A percentile compares a stretch with the other conserved stretches of the same genome.
Conservation (phyloP, 768 basidiomycete genomes). For the Stropharia rugosoannulata region DNA sequence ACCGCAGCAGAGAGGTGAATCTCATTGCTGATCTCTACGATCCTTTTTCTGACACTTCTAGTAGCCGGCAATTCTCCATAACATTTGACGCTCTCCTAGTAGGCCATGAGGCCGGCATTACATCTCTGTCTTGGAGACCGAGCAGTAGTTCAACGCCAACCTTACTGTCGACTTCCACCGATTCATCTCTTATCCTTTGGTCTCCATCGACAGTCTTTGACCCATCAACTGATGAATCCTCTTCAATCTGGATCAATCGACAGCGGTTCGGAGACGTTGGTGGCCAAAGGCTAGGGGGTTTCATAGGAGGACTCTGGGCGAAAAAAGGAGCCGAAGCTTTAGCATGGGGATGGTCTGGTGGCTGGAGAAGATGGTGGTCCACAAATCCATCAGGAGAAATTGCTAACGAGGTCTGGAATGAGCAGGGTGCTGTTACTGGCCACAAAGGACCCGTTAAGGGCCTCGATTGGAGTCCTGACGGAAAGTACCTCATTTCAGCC, state of each 20-base stretch:
- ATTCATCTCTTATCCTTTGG: constrained; percentile 96
- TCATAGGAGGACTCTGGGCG: constrained; percentile 89
- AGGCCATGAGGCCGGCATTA: constrained; percentile 95
- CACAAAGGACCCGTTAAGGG: constrained; percentile 81
- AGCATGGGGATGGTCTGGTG: constrained; percentile 93
- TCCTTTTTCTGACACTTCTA: constrained; percentile 7
- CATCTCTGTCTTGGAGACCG: constrained; percentile 84
- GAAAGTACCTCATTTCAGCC: constrained; percentile 83
- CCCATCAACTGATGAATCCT: constrained; percentile 33
- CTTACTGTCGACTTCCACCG: constrained; percentile 90
- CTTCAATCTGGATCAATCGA: constrained; percentile 85
- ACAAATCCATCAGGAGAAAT: constrained; percentile 15
- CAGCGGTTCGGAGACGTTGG: constrained; percentile 95
- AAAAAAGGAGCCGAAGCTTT: constrained; percentile 59
- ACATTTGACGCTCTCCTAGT: constrained; percentile 93
- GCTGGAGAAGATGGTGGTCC: constrained; percentile 86
- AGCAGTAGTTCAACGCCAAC: constrained; percentile 33
- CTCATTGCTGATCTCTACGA: constrained; percentile 11
- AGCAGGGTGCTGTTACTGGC: constrained; percentile 79
- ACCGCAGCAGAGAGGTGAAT: constrained; percentile 35
- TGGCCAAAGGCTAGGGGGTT: constrained; percentile 88
- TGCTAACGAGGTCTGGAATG: constrained; percentile 60
- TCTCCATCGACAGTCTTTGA: constrained; percentile 60
- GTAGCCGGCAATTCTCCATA: constrained; percentile 61
- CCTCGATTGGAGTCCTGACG: constrained; percentile 83